Base-by-base conservation (phyloP, 305 asterid species). In the Rubia tinctorum region DNA sequence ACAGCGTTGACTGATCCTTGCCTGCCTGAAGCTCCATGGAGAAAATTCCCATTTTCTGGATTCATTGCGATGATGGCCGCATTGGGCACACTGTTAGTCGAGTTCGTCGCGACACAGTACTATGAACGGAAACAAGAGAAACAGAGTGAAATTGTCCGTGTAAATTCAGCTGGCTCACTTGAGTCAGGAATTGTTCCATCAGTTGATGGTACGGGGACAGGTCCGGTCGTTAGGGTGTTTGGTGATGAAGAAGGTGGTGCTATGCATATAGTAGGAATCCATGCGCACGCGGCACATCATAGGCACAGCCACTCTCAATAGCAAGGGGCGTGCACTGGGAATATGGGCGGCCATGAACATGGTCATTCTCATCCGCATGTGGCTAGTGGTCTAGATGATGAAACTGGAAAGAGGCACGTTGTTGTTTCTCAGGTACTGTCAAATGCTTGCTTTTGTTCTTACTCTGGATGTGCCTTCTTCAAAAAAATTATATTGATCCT, bases 21-120 rank as follows among this genome's bases (percentile, higher is more conserved):
- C 70, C 89, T 95, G 3, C 97, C 98, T 0, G 43, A 84, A 77
- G 42, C 64, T 43, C 97, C 97, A 0, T 95, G 97, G 97, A 82
- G 82, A 8, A 90, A 86, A 76, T 95, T 95, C 63, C 99, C 99
- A 7, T 95, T 95, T 75, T 83, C 99, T 1, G 98, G 99, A 27
- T 95, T 92, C 80, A 84, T 95, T 44, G 88, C 98, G 0, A 95
- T 95, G 99, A 86, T 92, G 92, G 90, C 99, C 8, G 88, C 99
- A 11, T 79, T 95, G 80, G 89, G 80, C 64, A 95, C 98, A 1
- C 73, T 90, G 84, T 82, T 92, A 56, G 93, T 86, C n/a, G 99
- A 95, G 74, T 95, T 95, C 72, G 79, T 95, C 0, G 98, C 96
- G 79, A 95, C 98, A 1, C 97, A 95, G 84, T 95, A 92, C 84